Percentiles rank a stretch among this genome's conserved stretches.
Evolutionary conservation across 2,329 filamentous ascomycete species (phyloP).

Genomic region (Aspergillus versicolor): DNA sequence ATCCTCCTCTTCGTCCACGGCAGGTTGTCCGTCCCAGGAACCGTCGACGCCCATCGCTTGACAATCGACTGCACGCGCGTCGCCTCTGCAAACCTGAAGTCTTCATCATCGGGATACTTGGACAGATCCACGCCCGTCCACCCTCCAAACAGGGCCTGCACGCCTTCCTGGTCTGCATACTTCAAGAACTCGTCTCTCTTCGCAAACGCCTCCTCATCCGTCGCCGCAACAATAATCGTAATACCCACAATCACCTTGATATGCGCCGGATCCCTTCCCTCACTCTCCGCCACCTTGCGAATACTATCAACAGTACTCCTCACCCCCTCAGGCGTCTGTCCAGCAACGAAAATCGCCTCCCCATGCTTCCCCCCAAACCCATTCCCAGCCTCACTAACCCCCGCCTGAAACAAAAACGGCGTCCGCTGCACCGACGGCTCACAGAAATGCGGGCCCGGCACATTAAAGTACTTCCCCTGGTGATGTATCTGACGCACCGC

Average conservation of each 20-base stretch:
- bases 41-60: slow-evolving; percentile 45
- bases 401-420: slow-evolving; percentile 50
- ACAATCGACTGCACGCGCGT: slow-evolving; percentile 47
- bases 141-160: slow-evolving; percentile 47
- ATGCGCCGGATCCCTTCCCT: slow-evolving; percentile 40
- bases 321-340: slow-evolving; percentile 45
- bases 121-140: slow-evolving; percentile 49
- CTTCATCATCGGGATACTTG: slow-evolving; percentile 44
- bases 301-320: slow-evolving; percentile 44
- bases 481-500: slow-evolving; percentile 41
- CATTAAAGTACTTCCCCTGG: slow-evolving; percentile 43
- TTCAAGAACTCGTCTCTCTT: slow-evolving; percentile 43
- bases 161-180: slow-evolving; percentile 48
- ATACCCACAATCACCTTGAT: slow-evolving; percentile 49
- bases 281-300: slow-evolving; percentile 36
- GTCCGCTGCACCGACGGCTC: slow-evolving; percentile 50
- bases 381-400: slow-evolving; percentile 47
- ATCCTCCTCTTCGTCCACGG: slow-evolving; percentile 42
- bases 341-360: slow-evolving; percentile 49
- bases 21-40: slow-evolving; percentile 39
- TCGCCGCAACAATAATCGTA: slow-evolving; percentile 45
- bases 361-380: slow-evolving; percentile 46
- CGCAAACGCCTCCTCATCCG: slow-evolving; percentile 44
- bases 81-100: slow-evolving; percentile 44
- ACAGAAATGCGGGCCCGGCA: slow-evolving; percentile 45